phyloP scores from a whole-genome alignment of 805 yeast genomes.

The Metschnikowia sp. region DNA sequence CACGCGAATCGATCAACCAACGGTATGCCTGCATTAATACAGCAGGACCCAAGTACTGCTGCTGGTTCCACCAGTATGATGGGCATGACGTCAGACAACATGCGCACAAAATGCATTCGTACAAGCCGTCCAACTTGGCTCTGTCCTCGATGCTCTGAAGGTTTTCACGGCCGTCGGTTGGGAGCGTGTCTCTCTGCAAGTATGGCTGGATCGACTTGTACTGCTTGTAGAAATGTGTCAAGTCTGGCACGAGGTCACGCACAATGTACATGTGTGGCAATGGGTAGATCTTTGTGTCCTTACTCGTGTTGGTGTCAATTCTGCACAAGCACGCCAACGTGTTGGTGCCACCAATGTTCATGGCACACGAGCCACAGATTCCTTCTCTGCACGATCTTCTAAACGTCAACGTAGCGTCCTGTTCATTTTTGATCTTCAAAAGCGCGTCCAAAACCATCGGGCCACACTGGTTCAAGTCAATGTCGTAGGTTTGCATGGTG shows the following conservation, averaged over 20 bases:
- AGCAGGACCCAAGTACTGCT: constrained; percentile 97
- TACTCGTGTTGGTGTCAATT: constrained; percentile 74
- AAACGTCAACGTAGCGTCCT: constrained; percentile 91
- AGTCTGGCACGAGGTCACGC: constrained; percentile 95
- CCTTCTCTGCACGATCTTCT: constrained; percentile 99
- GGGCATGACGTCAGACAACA: constrained; percentile 99
- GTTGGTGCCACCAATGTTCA: constrained; percentile 98
- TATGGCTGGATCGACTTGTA: constrained; percentile 97
- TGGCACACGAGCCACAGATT: constrained; percentile 98
- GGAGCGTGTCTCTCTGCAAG: constrained; percentile 75
- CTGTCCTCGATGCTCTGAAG: constrained; percentile 90
- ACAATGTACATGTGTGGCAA: constrained; percentile 98
- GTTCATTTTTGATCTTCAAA: constrained; percentile 92
- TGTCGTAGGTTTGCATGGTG: constrained; percentile 71
- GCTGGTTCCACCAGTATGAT: constrained; percentile 99
- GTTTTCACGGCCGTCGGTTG: constrained; percentile 90
- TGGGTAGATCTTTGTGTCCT: constrained; percentile 87
- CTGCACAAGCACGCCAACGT: constrained; percentile 95
- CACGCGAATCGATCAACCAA: constrained; percentile 98
- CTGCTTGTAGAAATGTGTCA: constrained; percentile 96
- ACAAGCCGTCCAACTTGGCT: constrained; percentile 92
- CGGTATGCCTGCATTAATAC: constrained; percentile 98
- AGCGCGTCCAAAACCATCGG: constrained; percentile 98
- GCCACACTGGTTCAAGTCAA: constrained; percentile 89
- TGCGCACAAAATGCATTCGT: constrained; percentile 97